These are phyloP conservation scores for Simplicillium aogashimaense DNA, from an alignment of 2,329 filamentous ascomycete genomes.

Conservation along the genomic window DNA sequence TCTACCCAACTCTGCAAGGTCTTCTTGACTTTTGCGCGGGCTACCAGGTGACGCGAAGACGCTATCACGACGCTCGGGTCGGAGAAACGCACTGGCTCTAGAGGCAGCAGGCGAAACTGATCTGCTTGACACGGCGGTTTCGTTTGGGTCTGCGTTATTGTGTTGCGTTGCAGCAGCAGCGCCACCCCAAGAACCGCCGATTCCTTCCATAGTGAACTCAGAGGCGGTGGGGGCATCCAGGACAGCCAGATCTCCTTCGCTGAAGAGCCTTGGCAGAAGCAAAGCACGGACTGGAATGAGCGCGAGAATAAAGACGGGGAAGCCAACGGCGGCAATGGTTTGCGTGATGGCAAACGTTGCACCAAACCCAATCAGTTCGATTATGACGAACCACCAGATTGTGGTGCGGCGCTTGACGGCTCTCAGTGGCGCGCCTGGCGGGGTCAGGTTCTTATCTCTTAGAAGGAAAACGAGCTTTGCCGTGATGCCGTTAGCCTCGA, in stretches of 20 bases:
- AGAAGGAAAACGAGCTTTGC: slow-evolving; percentile 61
- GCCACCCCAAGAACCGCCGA: slow-evolving; percentile 51
- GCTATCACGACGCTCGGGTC: slow-evolving; percentile 11
- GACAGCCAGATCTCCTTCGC: slow-evolving; percentile 45
- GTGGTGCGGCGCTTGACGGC: slow-evolving; percentile 49
- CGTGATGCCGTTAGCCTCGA: slow-evolving; percentile 69
- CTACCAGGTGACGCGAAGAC: slow-evolving; percentile 16
- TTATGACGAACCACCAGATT: slow-evolving; percentile 61
- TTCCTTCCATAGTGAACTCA: slow-evolving; percentile 66
- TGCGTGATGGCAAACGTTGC: slow-evolving; percentile 78
- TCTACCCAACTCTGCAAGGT: slow-evolving; percentile 23
- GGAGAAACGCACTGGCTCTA: slow-evolving; percentile 1
- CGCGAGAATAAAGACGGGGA: slow-evolving; percentile 63
- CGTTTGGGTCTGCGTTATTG: neutral
- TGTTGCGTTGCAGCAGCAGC: slow-evolving; percentile 9
- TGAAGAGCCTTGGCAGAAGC: slow-evolving; percentile 53
- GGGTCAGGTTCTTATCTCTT: slow-evolving; percentile 54
- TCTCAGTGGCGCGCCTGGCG: slow-evolving; percentile 47
- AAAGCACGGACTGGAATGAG: slow-evolving; percentile 58
- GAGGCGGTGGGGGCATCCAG: slow-evolving; percentile 69
- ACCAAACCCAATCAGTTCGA: slow-evolving; percentile 62
- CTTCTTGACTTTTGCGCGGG: slow-evolving; percentile 21
- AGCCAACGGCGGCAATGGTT: slow-evolving; percentile 73
- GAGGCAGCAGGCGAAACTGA: neutral
- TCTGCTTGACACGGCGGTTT: neutral